Percentiles rank a stretch among this genome's conserved stretches.
Conservation (phyloP, 192 early-diverging fungal genomes). For the Linnemannia elongata region DNA sequence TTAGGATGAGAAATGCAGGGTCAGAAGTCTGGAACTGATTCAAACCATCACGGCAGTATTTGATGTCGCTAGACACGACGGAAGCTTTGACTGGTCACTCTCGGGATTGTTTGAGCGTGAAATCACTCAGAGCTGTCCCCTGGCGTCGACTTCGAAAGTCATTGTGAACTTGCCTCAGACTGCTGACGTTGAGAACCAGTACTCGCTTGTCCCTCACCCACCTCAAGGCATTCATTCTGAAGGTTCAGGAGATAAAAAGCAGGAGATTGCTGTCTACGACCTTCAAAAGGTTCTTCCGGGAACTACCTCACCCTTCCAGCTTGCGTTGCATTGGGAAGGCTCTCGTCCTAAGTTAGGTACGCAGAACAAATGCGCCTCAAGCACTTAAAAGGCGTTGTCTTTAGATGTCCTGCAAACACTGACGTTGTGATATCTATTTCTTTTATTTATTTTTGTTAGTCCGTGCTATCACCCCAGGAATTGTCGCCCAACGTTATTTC, state of each 20-base stretch:
- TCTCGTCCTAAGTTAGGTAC: constrained; percentile 62
- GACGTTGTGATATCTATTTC: not conserved
- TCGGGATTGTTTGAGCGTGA: constrained; percentile 62
- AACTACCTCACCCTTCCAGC: constrained; percentile 38
- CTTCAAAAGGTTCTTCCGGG: constrained; percentile 36
- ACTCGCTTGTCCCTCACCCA: constrained; percentile 16
- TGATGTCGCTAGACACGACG: constrained; percentile 74
- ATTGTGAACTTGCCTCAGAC: constrained; percentile 56
- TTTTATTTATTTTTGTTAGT: constrained; percentile 10
- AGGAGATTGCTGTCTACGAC: constrained; percentile 61
- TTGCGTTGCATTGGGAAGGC: constrained; percentile 68
- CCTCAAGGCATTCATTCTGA: constrained; percentile 17
- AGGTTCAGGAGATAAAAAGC: constrained; percentile 23
- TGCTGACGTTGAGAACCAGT: constrained; percentile 19
- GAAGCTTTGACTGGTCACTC: constrained; percentile 67
- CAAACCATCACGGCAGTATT: constrained; percentile 88
- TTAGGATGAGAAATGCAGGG: constrained; percentile 62
- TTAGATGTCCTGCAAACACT: not conserved
- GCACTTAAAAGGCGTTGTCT: not conserved
- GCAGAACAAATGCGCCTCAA: not conserved
- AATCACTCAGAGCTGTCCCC: constrained; percentile 62
- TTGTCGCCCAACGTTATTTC: constrained; percentile 74
- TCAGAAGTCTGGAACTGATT: constrained; percentile 68
- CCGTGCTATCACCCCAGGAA: constrained; percentile 51
- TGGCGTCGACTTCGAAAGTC: constrained; percentile 62